Conservation (phyloP, 495 filamentous ascomycete species). For the Massariosphaeria phaeospora region DNA sequence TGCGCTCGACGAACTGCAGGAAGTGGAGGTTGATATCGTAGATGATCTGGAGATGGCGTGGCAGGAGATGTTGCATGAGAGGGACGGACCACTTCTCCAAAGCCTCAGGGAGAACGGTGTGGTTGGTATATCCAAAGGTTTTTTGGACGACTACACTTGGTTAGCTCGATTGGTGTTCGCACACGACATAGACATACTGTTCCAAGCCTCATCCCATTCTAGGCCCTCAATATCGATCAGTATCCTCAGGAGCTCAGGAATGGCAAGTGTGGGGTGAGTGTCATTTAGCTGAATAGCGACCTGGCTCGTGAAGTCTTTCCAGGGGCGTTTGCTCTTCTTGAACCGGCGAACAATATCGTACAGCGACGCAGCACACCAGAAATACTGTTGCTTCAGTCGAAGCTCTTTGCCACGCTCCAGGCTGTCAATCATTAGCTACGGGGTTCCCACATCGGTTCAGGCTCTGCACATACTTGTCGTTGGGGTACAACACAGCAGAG, state of each 20-base stretch:
- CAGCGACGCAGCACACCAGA: constrained; percentile 96
- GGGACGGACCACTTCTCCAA: constrained; percentile 98
- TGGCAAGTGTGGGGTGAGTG: constrained; percentile 92
- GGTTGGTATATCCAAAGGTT: constrained; percentile 94
- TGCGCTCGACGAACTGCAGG: constrained; percentile 80
- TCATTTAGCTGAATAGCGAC: constrained; percentile 98
- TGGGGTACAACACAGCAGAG: constrained; percentile 94
- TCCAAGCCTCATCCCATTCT: constrained; percentile 91
- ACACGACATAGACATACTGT: constrained; percentile 50
- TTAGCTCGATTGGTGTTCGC: constrained; percentile 1
- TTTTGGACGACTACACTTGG: constrained; percentile 45
- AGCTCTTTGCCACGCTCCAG: constrained; percentile 95
- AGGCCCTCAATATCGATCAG: constrained; percentile 83
- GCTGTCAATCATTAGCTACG: constrained; percentile 23
- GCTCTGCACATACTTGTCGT: constrained; percentile 61
- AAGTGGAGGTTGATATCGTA: constrained; percentile 97
- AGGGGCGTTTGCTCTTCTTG: constrained; percentile 90
- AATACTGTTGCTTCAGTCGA: constrained; percentile 97
- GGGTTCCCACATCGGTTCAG: background rate
- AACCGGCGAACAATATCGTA: constrained; percentile 95
- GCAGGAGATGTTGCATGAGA: constrained; percentile 84
- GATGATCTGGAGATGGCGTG: constrained; percentile 94
- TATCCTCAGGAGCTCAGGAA: constrained; percentile 92
- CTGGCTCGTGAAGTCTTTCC: constrained; percentile 89
- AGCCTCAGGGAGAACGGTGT: constrained; percentile 94